phyloP scores from a whole-genome alignment of 352 stramenopile species.

The Globisporangium ultimum region DNA sequence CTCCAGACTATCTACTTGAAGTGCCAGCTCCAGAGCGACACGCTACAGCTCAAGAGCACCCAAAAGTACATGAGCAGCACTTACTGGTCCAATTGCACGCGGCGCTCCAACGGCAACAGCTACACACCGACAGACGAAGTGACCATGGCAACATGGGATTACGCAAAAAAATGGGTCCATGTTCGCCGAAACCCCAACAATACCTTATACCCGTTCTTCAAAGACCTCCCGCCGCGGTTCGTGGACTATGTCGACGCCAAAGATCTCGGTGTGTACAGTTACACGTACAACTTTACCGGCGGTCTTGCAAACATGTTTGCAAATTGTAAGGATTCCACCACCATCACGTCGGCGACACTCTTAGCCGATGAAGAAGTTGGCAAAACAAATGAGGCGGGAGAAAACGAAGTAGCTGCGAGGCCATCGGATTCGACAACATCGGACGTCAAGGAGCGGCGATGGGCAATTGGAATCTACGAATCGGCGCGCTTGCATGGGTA shows the following conservation, averaged over 20 bases:
- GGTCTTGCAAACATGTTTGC: slow-evolving; percentile 34
- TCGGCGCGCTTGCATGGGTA: slow-evolving; percentile 42
- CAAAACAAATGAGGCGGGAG: background rate
- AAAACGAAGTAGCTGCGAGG: slow-evolving; percentile 5
- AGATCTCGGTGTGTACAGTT: slow-evolving; percentile 53
- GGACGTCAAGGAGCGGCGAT: slow-evolving; percentile 33
- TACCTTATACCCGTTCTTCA: slow-evolving; percentile 61
- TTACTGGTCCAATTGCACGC: no score
- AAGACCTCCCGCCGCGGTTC: slow-evolving; percentile 31
- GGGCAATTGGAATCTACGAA: slow-evolving; percentile 49
- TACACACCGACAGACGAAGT: no score
- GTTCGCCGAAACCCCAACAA: slow-evolving; percentile 1
- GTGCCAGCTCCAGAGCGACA: slow-evolving; percentile 16
- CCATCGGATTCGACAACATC: slow-evolving; percentile 3
- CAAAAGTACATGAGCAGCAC: no score
- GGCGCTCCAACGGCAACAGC: no score
- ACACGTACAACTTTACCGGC: slow-evolving; percentile 54
- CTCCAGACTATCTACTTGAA: slow-evolving; percentile 54
- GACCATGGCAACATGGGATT: no score
- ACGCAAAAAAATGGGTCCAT: no score
- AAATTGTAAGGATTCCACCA: slow-evolving; percentile 38
- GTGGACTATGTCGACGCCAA: no score
- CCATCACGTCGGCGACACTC: slow-evolving; percentile 12
- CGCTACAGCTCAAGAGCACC: no score
- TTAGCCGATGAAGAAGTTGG: slow-evolving; percentile 5